Conservation (phyloP, 257 asterid species). For the Nicotiana attenuata region DNA sequence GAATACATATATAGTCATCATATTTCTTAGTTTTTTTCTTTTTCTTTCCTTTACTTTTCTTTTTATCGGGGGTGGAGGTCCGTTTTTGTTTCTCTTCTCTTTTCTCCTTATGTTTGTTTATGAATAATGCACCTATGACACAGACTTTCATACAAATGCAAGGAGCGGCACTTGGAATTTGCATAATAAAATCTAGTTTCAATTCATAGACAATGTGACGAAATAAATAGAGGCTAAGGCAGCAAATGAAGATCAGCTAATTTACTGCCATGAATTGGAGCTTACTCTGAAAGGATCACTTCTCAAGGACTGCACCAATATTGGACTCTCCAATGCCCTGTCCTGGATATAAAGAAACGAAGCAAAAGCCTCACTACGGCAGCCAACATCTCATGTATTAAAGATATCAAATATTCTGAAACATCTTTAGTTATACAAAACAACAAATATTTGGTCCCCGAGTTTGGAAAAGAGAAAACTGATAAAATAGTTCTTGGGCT, state of each 20-base stretch:
- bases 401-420: no score
- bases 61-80: neutral
- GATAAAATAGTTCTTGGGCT: neutral
- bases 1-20: neutral
- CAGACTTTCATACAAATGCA: neutral
- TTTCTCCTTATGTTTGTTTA: neutral
- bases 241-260: neutral
- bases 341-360: slow-evolving; percentile 30
- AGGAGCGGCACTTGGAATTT: neutral
- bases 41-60: neutral
- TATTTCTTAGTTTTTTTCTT: neutral
- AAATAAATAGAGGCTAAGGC: neutral
- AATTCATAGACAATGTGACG: neutral
- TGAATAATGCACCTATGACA: neutral
- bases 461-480: neutral
- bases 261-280: neutral
- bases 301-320: slow-evolving; percentile 68
- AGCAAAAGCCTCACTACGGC: neutral
- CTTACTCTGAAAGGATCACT: slow-evolving; percentile 84
- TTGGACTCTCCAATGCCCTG: slow-evolving; percentile 34
- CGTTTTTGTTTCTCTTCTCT: no score
- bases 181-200: neutral
- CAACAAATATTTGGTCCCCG: neutral
- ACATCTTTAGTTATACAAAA: no score
- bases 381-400: neutral